Evolutionary conservation across 805 yeast genomes (phyloP).

Genomic region (Candida arabinofermentans): DNA sequence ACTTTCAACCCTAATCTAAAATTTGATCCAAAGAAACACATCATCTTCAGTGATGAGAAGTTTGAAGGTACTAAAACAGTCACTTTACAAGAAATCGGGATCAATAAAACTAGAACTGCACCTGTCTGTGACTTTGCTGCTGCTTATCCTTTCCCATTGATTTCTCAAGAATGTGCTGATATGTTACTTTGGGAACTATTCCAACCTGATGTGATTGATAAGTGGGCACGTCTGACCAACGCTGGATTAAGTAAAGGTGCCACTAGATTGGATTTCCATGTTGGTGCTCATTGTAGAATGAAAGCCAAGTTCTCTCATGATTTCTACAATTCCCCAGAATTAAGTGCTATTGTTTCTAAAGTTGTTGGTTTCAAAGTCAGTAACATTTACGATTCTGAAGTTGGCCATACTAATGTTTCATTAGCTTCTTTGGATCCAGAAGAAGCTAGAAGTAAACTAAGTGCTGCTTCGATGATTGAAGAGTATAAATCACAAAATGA

Average conservation of each 20-base stretch:
- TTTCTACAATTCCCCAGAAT: constrained; percentile 50
- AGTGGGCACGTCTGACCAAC: constrained; percentile 38
- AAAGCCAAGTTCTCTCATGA: constrained; percentile 41
- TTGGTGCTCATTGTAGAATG: constrained; percentile 44
- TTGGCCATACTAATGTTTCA: constrained; percentile 47
- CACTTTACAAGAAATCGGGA: constrained; percentile 35
- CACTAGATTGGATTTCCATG: constrained; percentile 38
- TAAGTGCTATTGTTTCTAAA: constrained; percentile 40
- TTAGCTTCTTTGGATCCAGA: constrained; percentile 28
- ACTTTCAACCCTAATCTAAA: constrained; percentile 26
- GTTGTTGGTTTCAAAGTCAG: constrained; percentile 49
- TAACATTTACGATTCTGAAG: constrained; percentile 46
- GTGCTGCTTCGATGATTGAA: constrained; percentile 1
- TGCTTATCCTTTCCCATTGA: constrained; percentile 53
- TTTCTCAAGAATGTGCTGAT: constrained; percentile 53
- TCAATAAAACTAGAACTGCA: constrained; percentile 27
- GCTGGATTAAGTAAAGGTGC: constrained; percentile 27
- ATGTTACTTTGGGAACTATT: constrained; percentile 52
- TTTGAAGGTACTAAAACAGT: constrained; percentile 33
- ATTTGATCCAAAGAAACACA: constrained; percentile 36
- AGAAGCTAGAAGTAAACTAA: constrained; percentile 6
- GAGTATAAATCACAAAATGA: constrained; percentile 13
- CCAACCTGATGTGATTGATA: constrained; percentile 37
- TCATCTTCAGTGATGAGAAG: constrained; percentile 33
- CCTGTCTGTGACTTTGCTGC: constrained; percentile 38